phyloP scores from a whole-genome alignment of 345 rosid species.

The Populus tremula region DNA sequence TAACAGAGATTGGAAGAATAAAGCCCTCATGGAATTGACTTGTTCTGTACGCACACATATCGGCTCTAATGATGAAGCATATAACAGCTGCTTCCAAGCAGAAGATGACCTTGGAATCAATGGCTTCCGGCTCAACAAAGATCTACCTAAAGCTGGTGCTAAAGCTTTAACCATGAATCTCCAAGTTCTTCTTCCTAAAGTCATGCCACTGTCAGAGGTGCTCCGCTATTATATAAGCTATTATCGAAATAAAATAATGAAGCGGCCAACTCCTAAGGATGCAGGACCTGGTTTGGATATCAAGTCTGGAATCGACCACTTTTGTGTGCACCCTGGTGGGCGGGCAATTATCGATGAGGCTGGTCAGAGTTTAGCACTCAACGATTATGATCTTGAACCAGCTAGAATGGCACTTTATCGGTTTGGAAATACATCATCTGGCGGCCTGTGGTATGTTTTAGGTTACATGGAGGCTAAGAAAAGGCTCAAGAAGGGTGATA shows the following conservation, averaged over 20 bases:
- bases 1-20: slow-evolving; percentile 1
- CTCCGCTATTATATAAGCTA: background rate
- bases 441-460: slow-evolving; percentile 32
- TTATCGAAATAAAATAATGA: background rate
- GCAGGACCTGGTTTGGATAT: slow-evolving; percentile 36
- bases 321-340: slow-evolving; percentile 33
- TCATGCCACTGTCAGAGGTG: slow-evolving; percentile 43
- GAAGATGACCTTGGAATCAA: slow-evolving; percentile 24
- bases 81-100: slow-evolving; percentile 21
- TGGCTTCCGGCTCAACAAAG: slow-evolving; percentile 30
- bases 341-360: slow-evolving; percentile 29
- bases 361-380: slow-evolving; percentile 18
- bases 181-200: slow-evolving; percentile 14
- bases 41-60: slow-evolving; percentile 34
- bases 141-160: slow-evolving; percentile 19
- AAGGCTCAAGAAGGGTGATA: slow-evolving; percentile 29
- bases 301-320: slow-evolving; percentile 26
- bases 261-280: slow-evolving; percentile 36
- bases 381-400: slow-evolving; percentile 24
- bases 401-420: slow-evolving; percentile 37
- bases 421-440: slow-evolving; percentile 31
- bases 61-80: slow-evolving; percentile 26
- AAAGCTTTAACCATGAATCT: slow-evolving; percentile 24
- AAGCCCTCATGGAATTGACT: slow-evolving; percentile 24
- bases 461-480: slow-evolving; percentile 40